Base-by-base conservation (phyloP, 306 rosid species). In the Rosa persica region DNA sequence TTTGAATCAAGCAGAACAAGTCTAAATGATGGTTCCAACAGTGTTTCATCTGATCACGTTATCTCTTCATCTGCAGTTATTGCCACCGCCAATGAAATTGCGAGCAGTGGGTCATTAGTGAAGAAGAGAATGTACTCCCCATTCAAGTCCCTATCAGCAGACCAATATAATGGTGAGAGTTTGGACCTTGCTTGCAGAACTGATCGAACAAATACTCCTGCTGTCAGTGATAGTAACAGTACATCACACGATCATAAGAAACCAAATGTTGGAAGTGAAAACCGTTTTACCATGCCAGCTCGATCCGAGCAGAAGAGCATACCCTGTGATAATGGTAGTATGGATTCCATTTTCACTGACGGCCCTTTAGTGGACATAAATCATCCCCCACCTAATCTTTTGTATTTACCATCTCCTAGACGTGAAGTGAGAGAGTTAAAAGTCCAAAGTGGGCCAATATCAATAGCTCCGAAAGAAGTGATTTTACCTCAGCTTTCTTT, bases 101-200 rank as follows among this genome's bases (percentile, higher is more conserved):
- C 77, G 74, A 75, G 84, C 62, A 84, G 90, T 76, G 89, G 86
- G 58, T 86, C 97, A n/a, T 72, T 81, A 54, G 97, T 82, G 49
- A 90, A 93, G 90, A 96, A 96, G 86, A 91, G 97, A 22, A 87
- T 93, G 76, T 81, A 87, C 72, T 96, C 99, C 8, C 98, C 98
- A 51, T 70, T 96, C 73, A 64, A 87, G 76, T 93, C 97, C 11
- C 96, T 97, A 39, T 70, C 91, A 0, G 12, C 71, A 11, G 83
- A 86, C 74, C 86, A 90, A 71, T 91, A 93, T 82, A 87, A 81
- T 67, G 96, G 94, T 15, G 90, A 90, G 72, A 76, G 80, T 74
- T 86, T 93, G 54, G 93, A 96, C 87, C 88, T 91, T 80, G 89
- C 92, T 72, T 47, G 81, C 82, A 82, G 87, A 87, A 86, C 67